Percentiles rank a stretch among this genome's conserved stretches.
Evolutionary conservation across 2,329 filamentous ascomycete species (phyloP).

Genomic region (Cytospora schulzeri): DNA sequence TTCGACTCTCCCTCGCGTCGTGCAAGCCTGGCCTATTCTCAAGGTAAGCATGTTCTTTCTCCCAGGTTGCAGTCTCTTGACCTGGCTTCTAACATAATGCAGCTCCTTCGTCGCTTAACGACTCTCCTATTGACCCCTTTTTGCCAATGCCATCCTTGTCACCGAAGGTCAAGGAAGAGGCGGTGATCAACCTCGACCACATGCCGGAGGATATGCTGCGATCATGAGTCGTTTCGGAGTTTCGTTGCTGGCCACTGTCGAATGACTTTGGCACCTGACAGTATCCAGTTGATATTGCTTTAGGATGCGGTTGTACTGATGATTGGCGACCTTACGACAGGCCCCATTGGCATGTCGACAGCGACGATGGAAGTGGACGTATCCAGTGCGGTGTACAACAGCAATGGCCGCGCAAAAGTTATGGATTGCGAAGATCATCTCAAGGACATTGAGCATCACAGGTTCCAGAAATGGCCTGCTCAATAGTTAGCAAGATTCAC

Average conservation of each 20-base stretch:
- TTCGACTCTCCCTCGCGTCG: constrained; percentile 8
- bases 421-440: neutral
- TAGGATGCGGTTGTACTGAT: neutral
- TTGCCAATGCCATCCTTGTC: constrained; percentile 14
- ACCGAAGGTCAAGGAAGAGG: constrained; percentile 14
- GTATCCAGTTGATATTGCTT: neutral
- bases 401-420: neutral
- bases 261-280: neutral
- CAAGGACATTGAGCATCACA: neutral
- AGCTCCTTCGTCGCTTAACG: constrained; percentile 8
- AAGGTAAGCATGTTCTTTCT: constrained; percentile 7
- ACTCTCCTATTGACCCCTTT: constrained; percentile 18
- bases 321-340: neutral
- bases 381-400: neutral
- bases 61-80: neutral
- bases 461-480: neutral
- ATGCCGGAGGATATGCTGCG: constrained; percentile 6
- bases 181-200: constrained; percentile 5
- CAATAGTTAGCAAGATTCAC: neutral
- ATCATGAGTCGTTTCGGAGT: neutral
- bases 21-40: constrained; percentile 11
- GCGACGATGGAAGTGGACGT: neutral
- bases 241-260: neutral
- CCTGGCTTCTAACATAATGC: neutral
- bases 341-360: neutral